A percentile compares a stretch with the other conserved stretches of the same genome.
These are phyloP conservation scores for Paraconiothyrium sp. DNA, from an alignment of 2,329 filamentous ascomycete genomes.

Conservation along the genomic window DNA sequence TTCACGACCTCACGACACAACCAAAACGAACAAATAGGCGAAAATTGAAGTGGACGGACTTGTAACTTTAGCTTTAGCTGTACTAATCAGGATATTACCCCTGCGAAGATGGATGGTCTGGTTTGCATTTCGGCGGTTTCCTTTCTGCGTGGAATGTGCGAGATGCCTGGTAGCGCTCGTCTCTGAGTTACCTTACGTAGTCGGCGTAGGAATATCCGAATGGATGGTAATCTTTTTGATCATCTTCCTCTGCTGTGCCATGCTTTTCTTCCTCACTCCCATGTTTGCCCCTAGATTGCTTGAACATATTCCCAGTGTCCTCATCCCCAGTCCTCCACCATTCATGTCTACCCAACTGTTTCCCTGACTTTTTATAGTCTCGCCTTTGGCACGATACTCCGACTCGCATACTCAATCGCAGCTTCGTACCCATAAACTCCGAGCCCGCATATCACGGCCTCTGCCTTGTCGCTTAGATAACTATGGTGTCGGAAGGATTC, in stretches of 20 bases:
- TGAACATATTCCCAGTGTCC: too few species aligned
- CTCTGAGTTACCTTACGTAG: background rate
- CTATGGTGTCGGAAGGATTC: constrained; percentile 75
- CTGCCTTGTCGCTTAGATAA: constrained; percentile 79
- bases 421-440: constrained; percentile 59
- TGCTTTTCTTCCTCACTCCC: background rate
- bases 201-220: constrained; percentile 2
- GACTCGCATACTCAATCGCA: constrained; percentile 53
- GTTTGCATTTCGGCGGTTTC: background rate
- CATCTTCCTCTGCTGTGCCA: background rate
- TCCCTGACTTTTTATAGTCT: constrained; percentile 15
- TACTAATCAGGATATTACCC: constrained; percentile 14
- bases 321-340: background rate
- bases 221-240: constrained; percentile 11
- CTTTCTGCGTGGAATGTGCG: background rate
- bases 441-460: constrained; percentile 76
- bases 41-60: constrained; percentile 12
- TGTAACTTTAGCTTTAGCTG: constrained; percentile 19
- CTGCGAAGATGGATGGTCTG: constrained; percentile 3
- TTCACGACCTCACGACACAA: constrained; percentile 20
- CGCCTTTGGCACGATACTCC: constrained; percentile 38
- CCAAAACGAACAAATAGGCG: background rate
- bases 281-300: background rate
- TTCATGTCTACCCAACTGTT: background rate
- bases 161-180: constrained; percentile 13